Conservation (phyloP, 2,329 filamentous ascomycete genomes). For the Fusarium sp. region DNA sequence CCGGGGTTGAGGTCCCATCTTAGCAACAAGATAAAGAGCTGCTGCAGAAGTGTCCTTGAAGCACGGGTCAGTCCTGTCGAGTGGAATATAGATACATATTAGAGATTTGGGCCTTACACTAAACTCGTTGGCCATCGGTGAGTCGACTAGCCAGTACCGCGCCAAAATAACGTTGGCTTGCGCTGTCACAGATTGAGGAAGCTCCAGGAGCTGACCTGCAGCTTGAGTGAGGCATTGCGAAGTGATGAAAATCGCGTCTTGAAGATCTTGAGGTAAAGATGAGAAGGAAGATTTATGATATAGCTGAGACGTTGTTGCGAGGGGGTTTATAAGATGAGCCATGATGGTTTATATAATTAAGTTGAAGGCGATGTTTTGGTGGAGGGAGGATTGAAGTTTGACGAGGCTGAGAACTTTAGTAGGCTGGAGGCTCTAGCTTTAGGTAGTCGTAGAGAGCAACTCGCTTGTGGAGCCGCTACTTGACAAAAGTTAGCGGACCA, state of each 20-base stretch:
- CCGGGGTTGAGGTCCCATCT: constrained; percentile 82
- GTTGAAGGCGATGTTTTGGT: neutral
- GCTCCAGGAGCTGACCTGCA: constrained; percentile 82
- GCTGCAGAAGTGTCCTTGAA: constrained; percentile 83
- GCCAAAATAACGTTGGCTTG: constrained; percentile 86
- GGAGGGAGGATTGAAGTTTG: constrained; percentile 30
- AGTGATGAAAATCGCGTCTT: constrained; percentile 78
- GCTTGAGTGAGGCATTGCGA: constrained; percentile 82
- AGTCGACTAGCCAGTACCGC: constrained; percentile 79
- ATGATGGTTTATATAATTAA: constrained; percentile 53
- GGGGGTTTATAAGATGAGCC: constrained; percentile 76
- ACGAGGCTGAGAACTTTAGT: constrained; percentile 35
- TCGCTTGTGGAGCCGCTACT: constrained; percentile 26
- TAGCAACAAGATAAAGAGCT: constrained; percentile 83
- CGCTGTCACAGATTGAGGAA: constrained; percentile 88
- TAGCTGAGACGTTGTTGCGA: constrained; percentile 80
- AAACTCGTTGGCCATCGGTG: constrained; percentile 70
- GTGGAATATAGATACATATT: neutral
- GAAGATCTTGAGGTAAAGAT: constrained; percentile 75
- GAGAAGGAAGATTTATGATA: constrained; percentile 67
- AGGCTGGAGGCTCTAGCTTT: constrained; percentile 9
- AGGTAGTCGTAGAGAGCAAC: neutral
- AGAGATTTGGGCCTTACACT: constrained; percentile 55
- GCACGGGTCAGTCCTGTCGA: constrained; percentile 17
- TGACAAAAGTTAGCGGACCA: constrained; percentile 19